Evolutionary conservation across 2,329 filamentous ascomycete species (phyloP).

Genomic region (Aureobasidium musti): DNA sequence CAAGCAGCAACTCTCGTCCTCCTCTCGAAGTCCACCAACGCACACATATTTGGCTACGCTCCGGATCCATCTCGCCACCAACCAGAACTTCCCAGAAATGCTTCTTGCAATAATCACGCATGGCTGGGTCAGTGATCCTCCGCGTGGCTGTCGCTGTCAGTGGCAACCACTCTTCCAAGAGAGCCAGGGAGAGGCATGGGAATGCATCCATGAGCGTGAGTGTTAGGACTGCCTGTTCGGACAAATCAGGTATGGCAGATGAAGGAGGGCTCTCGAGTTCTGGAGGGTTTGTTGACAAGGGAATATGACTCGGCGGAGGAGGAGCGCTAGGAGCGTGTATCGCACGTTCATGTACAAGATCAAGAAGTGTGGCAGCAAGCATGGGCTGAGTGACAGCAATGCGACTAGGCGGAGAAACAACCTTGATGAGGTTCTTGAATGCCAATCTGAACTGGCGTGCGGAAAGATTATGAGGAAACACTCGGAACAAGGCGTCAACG

Average conservation of each 20-base stretch:
- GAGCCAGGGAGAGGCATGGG: conserved; percentile 67
- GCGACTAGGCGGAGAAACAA: conserved; percentile 76
- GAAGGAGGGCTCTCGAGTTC: conserved; percentile 33
- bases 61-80: conserved; percentile 84
- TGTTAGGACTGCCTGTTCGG: conserved; percentile 75
- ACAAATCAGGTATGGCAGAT: conserved; percentile 50
- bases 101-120: conserved; percentile 66
- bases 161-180: conserved; percentile 80
- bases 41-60: conserved; percentile 74
- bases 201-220: conserved; percentile 78
- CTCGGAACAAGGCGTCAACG: conserved; percentile 74
- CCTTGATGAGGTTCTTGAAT: conserved; percentile 80
- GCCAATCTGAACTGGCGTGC: conserved; percentile 85
- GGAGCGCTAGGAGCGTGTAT: conserved; percentile 54
- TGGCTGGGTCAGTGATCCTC: conserved; percentile 59
- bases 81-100: conserved; percentile 79
- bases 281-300: background rate
- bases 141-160: conserved; percentile 69
- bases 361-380: conserved; percentile 76
- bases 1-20: conserved; percentile 59
- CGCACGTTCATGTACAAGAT: conserved; percentile 71
- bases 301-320: conserved; percentile 38
- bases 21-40: conserved; percentile 79
- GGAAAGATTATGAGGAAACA: conserved; percentile 77
- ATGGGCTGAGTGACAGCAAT: conserved; percentile 72